Base-by-base conservation (phyloP, 2,329 filamentous ascomycete genomes). In the Davidsoniella virescens region DNA sequence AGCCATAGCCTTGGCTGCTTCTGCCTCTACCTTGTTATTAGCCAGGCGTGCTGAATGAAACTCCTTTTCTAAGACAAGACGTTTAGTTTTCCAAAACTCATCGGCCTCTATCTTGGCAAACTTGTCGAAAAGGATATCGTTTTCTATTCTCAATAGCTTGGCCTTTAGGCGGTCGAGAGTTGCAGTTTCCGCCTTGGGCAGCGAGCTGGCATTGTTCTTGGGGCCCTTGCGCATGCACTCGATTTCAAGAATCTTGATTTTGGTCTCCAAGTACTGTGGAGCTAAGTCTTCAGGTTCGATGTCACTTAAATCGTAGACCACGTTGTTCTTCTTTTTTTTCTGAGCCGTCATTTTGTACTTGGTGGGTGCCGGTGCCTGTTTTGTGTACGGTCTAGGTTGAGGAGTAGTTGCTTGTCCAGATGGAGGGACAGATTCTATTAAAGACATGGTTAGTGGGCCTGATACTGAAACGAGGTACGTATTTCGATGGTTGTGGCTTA, bases 61-160 rank as follows among this genome's bases (percentile, higher is more conserved):
- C 51, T 82, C 75, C 57, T 74, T 78, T 56, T 83, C 76, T 10
- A 88, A 60, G 18, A 71, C 65, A 33, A 78, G 70, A 38, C 70
- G 72, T 53, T 73, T 72, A 5, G 67, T 62, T 53, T 71, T 74
- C 84, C 84, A 88, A 57, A 74, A 67, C 53, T 75, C 67, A 51
- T 84, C 76, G 4, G 82, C 84, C 33, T 74, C 62, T 43, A 47
- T 43, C 33, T 47, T 52, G n/a, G 45, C 41, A 44, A 72, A 69
- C 52, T 72, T 73, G 59, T 90, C 84, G 58, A 88, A 87, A 2
- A 90, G 66, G 14, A 87, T 70, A 59, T 90, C 84, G 23, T 77
- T 82, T 59, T 92, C 82, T 40, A 95, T 85, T 54, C 75, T 76
- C 37, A 78, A 73, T 38, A 95, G 67, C 60, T 88, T 93, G 14